phyloP scores from a whole-genome alignment of 2,329 filamentous ascomycete species.

The Colletotrichum horii region DNA sequence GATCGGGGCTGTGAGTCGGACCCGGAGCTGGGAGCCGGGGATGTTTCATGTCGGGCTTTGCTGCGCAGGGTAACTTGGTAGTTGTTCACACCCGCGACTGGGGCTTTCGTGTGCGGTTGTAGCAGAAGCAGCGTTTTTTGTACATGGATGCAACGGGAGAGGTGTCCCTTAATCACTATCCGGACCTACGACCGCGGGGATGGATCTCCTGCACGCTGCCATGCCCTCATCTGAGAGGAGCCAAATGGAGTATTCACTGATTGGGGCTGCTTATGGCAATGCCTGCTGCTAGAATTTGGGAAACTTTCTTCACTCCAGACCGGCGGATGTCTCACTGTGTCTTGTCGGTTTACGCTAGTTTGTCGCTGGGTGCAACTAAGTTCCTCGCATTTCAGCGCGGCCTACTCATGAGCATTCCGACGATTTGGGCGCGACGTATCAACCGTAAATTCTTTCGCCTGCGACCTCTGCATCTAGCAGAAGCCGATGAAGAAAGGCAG shows the following conservation, averaged over 20 bases:
- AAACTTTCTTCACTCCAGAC: neutral
- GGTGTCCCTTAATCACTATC: too few species aligned
- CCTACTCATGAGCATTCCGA: neutral
- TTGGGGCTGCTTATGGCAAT: neutral
- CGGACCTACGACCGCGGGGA: neutral
- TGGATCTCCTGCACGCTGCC: neutral
- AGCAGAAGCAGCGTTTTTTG: neutral
- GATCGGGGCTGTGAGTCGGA: neutral
- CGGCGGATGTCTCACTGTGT: neutral
- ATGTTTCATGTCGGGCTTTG: neutral
- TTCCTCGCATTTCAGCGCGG: neutral
- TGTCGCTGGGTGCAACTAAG: neutral
- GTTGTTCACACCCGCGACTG: neutral
- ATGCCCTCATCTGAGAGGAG: neutral
- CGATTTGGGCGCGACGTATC: neutral
- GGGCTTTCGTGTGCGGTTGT: neutral
- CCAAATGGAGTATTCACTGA: neutral
- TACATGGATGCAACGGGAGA: neutral
- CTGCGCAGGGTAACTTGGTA: neutral
- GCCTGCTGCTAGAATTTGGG: neutral
- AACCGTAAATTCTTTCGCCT: too few species aligned
- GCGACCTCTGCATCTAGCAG: too few species aligned
- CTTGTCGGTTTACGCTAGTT: neutral
- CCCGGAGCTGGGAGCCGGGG: neutral
- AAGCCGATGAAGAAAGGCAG: too few species aligned